These are phyloP conservation scores for Alternaria arborescens DNA, from an alignment of 2,329 filamentous ascomycete species.

Conservation along the genomic window DNA sequence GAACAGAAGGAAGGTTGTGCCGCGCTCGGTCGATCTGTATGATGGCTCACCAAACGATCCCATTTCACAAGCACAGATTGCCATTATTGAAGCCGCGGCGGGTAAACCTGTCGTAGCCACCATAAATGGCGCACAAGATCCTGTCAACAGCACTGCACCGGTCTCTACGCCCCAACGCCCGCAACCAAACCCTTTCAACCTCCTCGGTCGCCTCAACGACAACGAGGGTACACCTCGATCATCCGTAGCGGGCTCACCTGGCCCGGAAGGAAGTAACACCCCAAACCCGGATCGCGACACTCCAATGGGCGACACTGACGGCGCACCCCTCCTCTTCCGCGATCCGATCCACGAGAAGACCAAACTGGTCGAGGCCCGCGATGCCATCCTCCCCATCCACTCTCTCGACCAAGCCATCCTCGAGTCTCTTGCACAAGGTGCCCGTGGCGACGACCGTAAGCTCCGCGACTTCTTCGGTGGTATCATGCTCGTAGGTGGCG, in stretches of 20 bases:
- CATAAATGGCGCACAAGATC: constrained; percentile 48
- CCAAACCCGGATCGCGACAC: constrained; percentile 63
- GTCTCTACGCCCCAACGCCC: constrained; percentile 63
- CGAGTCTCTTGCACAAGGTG: constrained; percentile 85
- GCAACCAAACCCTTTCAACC: constrained; percentile 68
- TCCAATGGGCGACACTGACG: constrained; percentile 53
- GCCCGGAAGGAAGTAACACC: constrained; percentile 81
- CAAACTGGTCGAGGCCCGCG: constrained; percentile 70
- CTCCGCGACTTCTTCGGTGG: constrained; percentile 76
- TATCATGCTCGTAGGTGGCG: constrained; percentile 52
- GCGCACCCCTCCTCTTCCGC: constrained; percentile 49
- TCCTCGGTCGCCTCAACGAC: constrained; percentile 73
- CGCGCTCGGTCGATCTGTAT: constrained; percentile 91
- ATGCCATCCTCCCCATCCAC: constrained; percentile 81
- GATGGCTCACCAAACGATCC: constrained; percentile 94
- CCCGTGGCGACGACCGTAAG: constrained; percentile 90
- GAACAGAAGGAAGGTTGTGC: constrained; percentile 80
- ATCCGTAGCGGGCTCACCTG: constrained; percentile 87
- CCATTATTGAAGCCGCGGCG: constrained; percentile 63
- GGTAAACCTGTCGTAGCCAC: constrained; percentile 42
- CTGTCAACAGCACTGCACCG: constrained; percentile 46
- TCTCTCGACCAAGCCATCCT: constrained; percentile 90
- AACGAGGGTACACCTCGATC: constrained; percentile 80
- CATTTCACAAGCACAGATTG: constrained; percentile 81
- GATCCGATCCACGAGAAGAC: constrained; percentile 59